These are phyloP conservation scores for Xylaria scruposa DNA, from an alignment of 495 filamentous ascomycete genomes.

Conservation along the genomic window DNA sequence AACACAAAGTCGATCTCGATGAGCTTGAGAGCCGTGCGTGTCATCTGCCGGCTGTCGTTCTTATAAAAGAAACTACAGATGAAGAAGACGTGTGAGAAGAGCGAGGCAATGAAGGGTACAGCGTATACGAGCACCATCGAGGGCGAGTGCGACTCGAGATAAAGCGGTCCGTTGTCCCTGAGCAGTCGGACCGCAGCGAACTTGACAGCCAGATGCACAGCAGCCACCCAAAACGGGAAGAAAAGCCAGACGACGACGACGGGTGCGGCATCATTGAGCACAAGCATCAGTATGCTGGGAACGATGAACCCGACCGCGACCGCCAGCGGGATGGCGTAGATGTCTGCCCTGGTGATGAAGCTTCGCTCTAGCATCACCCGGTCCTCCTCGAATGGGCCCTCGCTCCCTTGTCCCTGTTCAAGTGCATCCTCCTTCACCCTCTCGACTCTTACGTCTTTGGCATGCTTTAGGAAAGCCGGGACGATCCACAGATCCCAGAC, in stretches of 20 bases:
- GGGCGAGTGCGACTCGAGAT: constrained; percentile 42
- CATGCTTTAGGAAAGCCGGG: constrained; percentile 48
- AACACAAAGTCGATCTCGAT: constrained; percentile 45
- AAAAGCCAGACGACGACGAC: constrained; percentile 63
- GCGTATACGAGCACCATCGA: constrained; percentile 43
- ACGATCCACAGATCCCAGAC: constrained; percentile 52
- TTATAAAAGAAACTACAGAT: constrained; percentile 39
- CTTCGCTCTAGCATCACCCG: constrained; percentile 33
- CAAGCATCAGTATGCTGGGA: constrained; percentile 69
- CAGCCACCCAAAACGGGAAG: constrained; percentile 49
- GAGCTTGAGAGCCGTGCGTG: constrained; percentile 43
- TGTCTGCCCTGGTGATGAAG: constrained; percentile 42
- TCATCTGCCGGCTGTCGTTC: constrained; percentile 51
- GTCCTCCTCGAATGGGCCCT: constrained; percentile 31
- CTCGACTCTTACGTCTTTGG: constrained; percentile 36
- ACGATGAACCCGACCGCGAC: constrained; percentile 46
- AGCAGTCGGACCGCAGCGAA: constrained; percentile 23
- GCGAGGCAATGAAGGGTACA: constrained; percentile 44
- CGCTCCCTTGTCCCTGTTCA: neutral
- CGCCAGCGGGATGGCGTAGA: constrained; percentile 47
- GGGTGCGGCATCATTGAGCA: constrained; percentile 73
- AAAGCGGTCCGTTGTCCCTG: constrained; percentile 29
- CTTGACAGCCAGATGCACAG: constrained; percentile 38
- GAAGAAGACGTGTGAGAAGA: constrained; percentile 40
- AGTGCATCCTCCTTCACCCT: constrained; percentile 21